Base-by-base conservation (phyloP, 768 basidiomycete genomes). In the Suillus sp. region DNA sequence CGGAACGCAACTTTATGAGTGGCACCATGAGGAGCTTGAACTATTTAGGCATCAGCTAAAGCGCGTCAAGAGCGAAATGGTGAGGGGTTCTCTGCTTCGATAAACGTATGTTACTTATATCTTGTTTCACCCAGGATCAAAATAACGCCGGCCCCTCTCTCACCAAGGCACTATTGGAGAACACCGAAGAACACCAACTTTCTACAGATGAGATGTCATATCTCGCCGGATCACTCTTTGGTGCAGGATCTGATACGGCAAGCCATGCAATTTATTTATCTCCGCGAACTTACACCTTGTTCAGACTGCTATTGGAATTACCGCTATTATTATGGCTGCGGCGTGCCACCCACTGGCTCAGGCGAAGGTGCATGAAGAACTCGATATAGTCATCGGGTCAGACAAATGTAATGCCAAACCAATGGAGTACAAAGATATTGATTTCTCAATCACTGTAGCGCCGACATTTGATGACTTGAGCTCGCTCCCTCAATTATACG, bases 41-140 rank as follows among this genome's bases (percentile, higher is more conserved):
- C 70, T 87, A 11, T 87, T 84, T 74, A 82, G 79, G 50, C 73
- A 75, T 1, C 83, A 85, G 58, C 68, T 64, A 73, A 81, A 6
- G 32, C 74, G 74, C 35, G 82, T 85, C 2, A 77, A 77, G 45
- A 68, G 69, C 20, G 77, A 78, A 60, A 73, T 83, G 67, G 82
- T 83, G 37, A 45, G 67, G 22, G 2, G 10, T 3, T 35, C 14
- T 35, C 5, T 8, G 4, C n/a, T 10, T 45, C 4, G 43, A n/a
- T n/a, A 2, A 45, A n/a, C 3, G 3, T 11, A n/a, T 11, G 3
- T 45, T n/a, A 45, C 4, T 45, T 4, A n/a, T 45, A n/a, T 45
- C 10, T n/a, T n/a, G 10, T 45, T 45, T n/a, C 11, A n/a, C 10
- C 3, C 4, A 45, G 43, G n/a, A 45, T 11, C 20, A 45, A 45